Evolutionary conservation across 2,329 filamentous ascomycete genomes (phyloP), one percentile per base, ranked within the genome.

Genomic region (Hymenoscyphus repandus): DNA sequence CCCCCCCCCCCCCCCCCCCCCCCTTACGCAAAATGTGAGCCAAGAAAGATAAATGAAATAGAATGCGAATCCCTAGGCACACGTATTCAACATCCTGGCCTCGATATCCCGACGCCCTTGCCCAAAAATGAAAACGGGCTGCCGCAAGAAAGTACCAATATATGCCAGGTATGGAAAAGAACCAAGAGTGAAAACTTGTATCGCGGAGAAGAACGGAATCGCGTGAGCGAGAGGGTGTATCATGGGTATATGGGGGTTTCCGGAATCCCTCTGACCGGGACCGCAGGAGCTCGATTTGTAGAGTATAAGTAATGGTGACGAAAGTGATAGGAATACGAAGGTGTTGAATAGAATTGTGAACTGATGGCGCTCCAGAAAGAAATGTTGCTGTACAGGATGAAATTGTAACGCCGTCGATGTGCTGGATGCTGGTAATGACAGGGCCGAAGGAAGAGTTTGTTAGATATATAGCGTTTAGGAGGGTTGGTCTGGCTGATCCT

Each of bases 221-320:
- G 62, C 63, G 63, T 61, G 63, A 64, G 63, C 62, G 63, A 55
- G 56, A 54, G 51, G 52, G 33, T 57, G 51, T 59, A 58, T 57
- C 50, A 46, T 55, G 61, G 60, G 59, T 63, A 62, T 63, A 61
- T 60, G 50, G 51, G 18, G 36, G 34, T 52, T 55, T 57, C 53
- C 51, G 51, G 52, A 43, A 41, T 39, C 50, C 50, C 36, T 33
- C 51, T 40, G 52, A 47, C 56, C 55, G 46, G 47, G 46, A 55
- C 50, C 55, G 50, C 22, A 53, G 42, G 47, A 55, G 50, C 48
- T 51, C 42, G 55, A 52, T 40, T 53, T 47, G 50, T 41, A 59
- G 55, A 48, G 58, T 55, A 52, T 52, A 49, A 49, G 45, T 47
- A 49, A 47, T 47, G 43, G 47, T 49, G 27, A 30, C 10, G 34